A percentile compares a stretch with the other conserved stretches of the same genome.
Conservation (phyloP, 2,329 filamentous ascomycete species). For the Monosporascus sp. region DNA sequence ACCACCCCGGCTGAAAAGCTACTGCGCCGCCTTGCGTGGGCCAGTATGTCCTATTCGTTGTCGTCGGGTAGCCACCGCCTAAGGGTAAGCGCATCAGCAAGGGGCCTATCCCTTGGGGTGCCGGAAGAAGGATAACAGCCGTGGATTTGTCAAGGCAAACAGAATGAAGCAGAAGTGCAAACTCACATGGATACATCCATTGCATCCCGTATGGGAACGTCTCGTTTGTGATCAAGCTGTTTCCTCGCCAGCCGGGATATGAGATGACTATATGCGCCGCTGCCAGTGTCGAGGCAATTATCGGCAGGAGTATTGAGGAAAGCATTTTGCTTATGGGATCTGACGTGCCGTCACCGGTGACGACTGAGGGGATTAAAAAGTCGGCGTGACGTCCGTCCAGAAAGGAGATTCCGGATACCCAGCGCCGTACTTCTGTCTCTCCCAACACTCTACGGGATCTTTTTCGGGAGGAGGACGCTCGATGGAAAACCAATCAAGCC, state of each 20-base stretch:
- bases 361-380: background rate
- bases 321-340: conserved; percentile 34
- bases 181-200: conserved; percentile 90
- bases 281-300: conserved; percentile 44
- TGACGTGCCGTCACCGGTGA: background rate
- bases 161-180: background rate
- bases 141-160: background rate
- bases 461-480: too few relatives aligned
- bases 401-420: background rate
- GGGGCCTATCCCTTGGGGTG: too few relatives aligned
- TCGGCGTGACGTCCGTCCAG: too few relatives aligned
- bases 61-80: conserved; percentile 80
- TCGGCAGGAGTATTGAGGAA: conserved; percentile 37
- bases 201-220: conserved; percentile 87
- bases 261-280: conserved; percentile 76
- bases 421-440: too few relatives aligned
- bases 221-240: conserved; percentile 76
- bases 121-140: background rate
- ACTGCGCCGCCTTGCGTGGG: conserved; percentile 82
- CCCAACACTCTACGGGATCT: too few relatives aligned
- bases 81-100: conserved; percentile 7
- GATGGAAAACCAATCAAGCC: too few relatives aligned
- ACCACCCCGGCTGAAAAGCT: conserved; percentile 91
- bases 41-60: conserved; percentile 87
- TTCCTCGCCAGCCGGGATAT: conserved; percentile 82